A percentile compares a stretch with the other conserved stretches of the same genome.
Evolutionary conservation across 1,284 basidiomycete genomes (phyloP).

Genomic region (Cutaneotrichosporon spelunceum): DNA sequence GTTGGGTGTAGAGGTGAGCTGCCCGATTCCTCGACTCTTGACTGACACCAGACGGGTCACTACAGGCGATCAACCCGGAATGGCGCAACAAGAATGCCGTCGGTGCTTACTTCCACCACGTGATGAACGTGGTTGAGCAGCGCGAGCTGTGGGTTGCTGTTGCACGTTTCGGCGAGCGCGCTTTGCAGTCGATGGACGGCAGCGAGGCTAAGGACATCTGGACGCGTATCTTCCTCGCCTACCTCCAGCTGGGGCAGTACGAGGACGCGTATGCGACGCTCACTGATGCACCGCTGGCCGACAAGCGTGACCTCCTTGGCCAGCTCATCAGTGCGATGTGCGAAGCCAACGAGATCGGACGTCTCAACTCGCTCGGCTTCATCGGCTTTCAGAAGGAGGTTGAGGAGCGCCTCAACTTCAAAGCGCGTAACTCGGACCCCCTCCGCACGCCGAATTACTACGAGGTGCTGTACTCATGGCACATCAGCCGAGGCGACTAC

Average conservation of each 20-base stretch:
- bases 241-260: constrained; percentile 67
- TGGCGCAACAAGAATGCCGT: constrained; percentile 60
- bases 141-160: constrained; percentile 55
- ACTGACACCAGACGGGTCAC: constrained; percentile 30
- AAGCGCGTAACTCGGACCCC: constrained; percentile 90
- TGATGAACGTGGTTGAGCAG: constrained; percentile 67
- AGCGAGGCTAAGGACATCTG: constrained; percentile 65
- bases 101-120: constrained; percentile 72
- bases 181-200: constrained; percentile 58
- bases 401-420: constrained; percentile 84
- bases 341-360: constrained; percentile 75
- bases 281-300: constrained; percentile 67
- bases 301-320: constrained; percentile 71
- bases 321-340: constrained; percentile 89
- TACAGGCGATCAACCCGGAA: constrained; percentile 63
- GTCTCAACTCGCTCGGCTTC: constrained; percentile 80
- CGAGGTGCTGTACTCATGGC: constrained; percentile 92
- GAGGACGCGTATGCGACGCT: constrained; percentile 81
- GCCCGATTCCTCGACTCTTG: too few species aligned
- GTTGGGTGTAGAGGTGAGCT: constrained; percentile 57
- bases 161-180: constrained; percentile 69
- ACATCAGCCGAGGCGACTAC: constrained; percentile 78
- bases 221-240: constrained; percentile 72
- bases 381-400: constrained; percentile 81
- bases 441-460: constrained; percentile 82